Conservation (phyloP, 371 early-diverging fungal species). For the Amoeboaphelidium protococcarum region DNA sequence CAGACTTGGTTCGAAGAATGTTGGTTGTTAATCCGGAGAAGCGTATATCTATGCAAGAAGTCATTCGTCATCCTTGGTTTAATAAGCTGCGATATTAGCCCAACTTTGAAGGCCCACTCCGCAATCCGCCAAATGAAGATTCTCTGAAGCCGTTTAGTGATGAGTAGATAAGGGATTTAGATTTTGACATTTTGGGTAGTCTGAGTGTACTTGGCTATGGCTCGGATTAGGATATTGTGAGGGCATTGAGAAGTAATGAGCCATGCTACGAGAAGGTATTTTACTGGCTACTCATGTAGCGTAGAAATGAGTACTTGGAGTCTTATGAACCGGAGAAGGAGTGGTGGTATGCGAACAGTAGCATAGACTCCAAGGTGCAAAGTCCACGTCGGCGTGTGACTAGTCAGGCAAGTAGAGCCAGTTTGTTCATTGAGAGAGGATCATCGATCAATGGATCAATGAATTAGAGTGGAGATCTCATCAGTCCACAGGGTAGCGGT, state of each 20-base stretch:
- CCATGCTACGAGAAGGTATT: slow-evolving; percentile 20
- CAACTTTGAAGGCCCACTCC: background rate
- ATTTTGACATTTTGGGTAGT: slow-evolving; percentile 12
- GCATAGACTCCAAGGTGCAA: background rate
- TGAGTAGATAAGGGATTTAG: slow-evolving; percentile 5
- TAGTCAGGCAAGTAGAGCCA: background rate
- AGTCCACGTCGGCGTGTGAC: background rate
- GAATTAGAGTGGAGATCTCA: background rate
- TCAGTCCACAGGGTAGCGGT: no score
- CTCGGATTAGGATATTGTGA: background rate
- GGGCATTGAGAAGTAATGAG: background rate
- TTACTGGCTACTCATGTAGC: slow-evolving; percentile 23
- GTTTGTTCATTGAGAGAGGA: background rate
- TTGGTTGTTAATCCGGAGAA: slow-evolving; percentile 17
- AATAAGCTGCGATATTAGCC: background rate
- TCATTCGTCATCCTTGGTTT: slow-evolving; percentile 33
- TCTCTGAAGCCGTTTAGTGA: background rate
- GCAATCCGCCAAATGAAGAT: background rate
- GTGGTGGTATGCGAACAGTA: no score
- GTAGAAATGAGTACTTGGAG: slow-evolving; percentile 22
- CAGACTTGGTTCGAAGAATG: slow-evolving; percentile 19
- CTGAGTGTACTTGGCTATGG: background rate
- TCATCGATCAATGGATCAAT: background rate
- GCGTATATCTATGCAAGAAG: slow-evolving; percentile 20
- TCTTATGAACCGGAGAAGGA: slow-evolving; percentile 9